Evolutionary conservation across 1,139 yeast genomes (phyloP), one percentile per base, ranked within the genome.

Genomic region (Yamadazyma diddensiae): DNA sequence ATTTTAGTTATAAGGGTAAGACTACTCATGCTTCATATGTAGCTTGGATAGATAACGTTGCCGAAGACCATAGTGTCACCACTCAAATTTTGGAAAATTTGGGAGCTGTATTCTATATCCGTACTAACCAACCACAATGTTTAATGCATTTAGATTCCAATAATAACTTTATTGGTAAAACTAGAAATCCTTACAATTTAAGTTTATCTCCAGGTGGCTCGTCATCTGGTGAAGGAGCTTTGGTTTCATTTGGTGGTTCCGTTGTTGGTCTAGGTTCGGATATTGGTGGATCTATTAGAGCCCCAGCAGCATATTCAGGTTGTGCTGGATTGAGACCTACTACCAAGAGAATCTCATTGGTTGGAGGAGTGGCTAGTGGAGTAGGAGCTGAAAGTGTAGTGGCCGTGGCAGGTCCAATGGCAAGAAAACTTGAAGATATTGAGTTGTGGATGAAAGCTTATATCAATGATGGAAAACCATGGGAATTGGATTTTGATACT

Each of bases 221-320:
- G 0, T 79, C 87, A 1, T 79, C 85, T 18, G 92, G 92, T 42
- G 92, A 82, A 55, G 88, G 90, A 43, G 76, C 87, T 1, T 54
- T 79, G 43, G 75, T 79, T 27, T 76, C 74, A 1, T 72, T 78
- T 55, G 79, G 77, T 29, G 87, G 80, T 5, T 74, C 85, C 19
- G 66, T 77, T 2, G 46, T 80, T 25, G 90, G 90, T 26, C 67
- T 82, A 12, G 90, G 90, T 13, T 74, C 84, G 23, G 94, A 82
- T 55, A 81, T 82, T 46, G 94, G 92, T 38, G 94, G 92, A 1
- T 77, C 85, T 2, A 78, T 83, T 43, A 70, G 92, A 50, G 75
- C 73, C 5, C 94, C 92, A 2, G 84, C 90, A 19, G 86, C 85
- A 1, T 81, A 70, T 50, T 70, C 78, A 29, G 87, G 87, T 13